Conservation (phyloP, 1,139 yeast genomes). For the Sugiyamaella castrensis region DNA sequence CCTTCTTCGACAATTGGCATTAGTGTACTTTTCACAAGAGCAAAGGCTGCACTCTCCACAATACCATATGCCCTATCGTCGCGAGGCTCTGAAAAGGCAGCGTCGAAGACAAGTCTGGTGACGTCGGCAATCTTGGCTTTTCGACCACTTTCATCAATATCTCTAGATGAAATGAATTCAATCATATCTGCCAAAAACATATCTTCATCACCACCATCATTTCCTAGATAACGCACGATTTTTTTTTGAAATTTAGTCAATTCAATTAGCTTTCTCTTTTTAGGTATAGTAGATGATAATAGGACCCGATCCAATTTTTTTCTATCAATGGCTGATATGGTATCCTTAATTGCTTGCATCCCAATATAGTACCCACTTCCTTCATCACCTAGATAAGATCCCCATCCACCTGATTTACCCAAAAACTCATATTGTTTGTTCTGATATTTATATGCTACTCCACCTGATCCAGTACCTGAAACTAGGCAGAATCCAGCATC, state of each 20-base stretch:
- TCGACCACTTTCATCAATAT: conserved; percentile 9
- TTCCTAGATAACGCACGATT: conserved; percentile 6
- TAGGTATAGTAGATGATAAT: conserved; percentile 10
- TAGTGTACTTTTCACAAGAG: conserved; percentile 3
- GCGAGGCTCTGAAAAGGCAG: conserved; percentile 13
- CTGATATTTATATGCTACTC: conserved; percentile 23
- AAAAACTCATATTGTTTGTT: conserved; percentile 15
- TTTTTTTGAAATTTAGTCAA: conserved; percentile 12
- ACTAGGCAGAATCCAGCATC: conserved; percentile 22
- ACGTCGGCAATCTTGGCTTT: conserved; percentile 19
- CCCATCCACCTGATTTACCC: conserved; percentile 30
- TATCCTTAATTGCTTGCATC: conserved; percentile 21
- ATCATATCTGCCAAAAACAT: conserved; percentile 19
- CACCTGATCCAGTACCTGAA: conserved; percentile 32
- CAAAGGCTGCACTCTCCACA: conserved; percentile 7
- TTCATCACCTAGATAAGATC: conserved; percentile 30
- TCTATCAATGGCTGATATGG: conserved; percentile 10
- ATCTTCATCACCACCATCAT: conserved; percentile 13
- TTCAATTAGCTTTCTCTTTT: conserved; percentile 15
- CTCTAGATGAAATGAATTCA: conserved; percentile 14
- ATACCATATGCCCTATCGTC: conserved; percentile 8
- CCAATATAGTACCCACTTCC: conserved; percentile 32
- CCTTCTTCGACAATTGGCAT: conserved; percentile 6
- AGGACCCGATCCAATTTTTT: conserved; percentile 10
- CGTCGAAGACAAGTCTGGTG: conserved; percentile 19